These are phyloP conservation scores for Secale cereale DNA, from an alignment of 176 grass and related monocot species.

Conservation along the genomic window DNA sequence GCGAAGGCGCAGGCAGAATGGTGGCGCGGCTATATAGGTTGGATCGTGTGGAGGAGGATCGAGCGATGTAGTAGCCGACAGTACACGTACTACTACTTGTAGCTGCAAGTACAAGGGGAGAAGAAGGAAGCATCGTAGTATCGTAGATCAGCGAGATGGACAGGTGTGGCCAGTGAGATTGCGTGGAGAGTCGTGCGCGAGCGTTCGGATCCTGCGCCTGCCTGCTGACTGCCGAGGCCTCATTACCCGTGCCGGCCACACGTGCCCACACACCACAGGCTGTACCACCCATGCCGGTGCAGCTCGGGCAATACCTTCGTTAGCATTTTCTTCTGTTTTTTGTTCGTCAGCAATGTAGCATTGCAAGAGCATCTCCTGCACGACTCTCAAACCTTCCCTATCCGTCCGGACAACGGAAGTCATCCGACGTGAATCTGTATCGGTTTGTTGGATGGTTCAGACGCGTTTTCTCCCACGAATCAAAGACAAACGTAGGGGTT, in stretches of 20 bases:
- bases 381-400: no score
- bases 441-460: no score
- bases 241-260: slow-evolving; percentile 11
- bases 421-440: no score
- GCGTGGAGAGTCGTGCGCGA: slow-evolving; percentile 26
- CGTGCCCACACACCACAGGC: not conserved
- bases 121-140: not conserved
- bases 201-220: slow-evolving; percentile 28
- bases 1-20: not conserved
- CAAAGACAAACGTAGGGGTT: no score
- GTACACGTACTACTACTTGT: not conserved
- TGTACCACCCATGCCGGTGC: not conserved
- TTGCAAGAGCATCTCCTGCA: no score
- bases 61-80: not conserved
- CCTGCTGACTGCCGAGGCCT: not conserved
- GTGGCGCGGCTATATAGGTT: not conserved
- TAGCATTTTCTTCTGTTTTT: no score
- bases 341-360: no score
- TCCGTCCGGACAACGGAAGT: no score
- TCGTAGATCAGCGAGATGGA: not conserved
- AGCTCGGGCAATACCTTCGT: not conserved
- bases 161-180: slow-evolving; percentile 24
- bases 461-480: no score
- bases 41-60: not conserved
- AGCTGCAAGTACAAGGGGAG: not conserved